Base-by-base conservation (phyloP, 768 basidiomycete genomes). In the Rhodosporidiobolus odoratus region DNA sequence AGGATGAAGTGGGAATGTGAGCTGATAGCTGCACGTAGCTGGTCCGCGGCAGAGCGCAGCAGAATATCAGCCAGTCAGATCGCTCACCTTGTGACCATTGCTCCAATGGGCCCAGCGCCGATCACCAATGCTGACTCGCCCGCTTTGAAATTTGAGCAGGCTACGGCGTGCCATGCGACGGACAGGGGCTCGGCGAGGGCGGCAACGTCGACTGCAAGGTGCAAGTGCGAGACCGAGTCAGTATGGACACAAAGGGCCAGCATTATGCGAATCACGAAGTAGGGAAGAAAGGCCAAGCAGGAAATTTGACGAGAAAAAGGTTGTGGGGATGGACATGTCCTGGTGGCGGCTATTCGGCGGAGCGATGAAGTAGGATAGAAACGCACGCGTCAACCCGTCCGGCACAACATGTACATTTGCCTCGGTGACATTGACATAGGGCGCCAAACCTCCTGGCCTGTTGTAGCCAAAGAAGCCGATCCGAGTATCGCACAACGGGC, bases 171-270 rank as follows among this genome's bases (percentile, higher is more conserved):
- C 80, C 81, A 84, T 0, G 82, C 82, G 1, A 84, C 83, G 5
- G 83, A 79, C 6, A 85, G 78, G 1, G 84, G 84, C 75, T 85
- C 84, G 16, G 84, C 79, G 62, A 81, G 79, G 3, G 84, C 84
- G 3, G 83, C 84, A 16, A 83, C 72, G 27, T 85, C 84, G 53
- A 85, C 84, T 84, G 50, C 2, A 37, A 16, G 25, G n/a, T n/a
- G n/a, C n/a, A n/a, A n/a, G n/a, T n/a, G n/a, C n/a, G n/a, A n/a
- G n/a, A n/a, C n/a, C n/a, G n/a, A n/a, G n/a, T n/a, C n/a, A n/a
- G n/a, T n/a, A n/a, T n/a, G n/a, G n/a, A n/a, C n/a, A n/a, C n/a
- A n/a, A n/a, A n/a, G n/a, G n/a, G n/a, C n/a, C n/a, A n/a, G n/a
- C n/a, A n/a, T n/a, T n/a, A n/a, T n/a, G n/a, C n/a, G n/a, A n/a